A percentile compares a stretch with the other conserved stretches of the same genome.
Conservation (phyloP, 148 eudicot genomes). For the Fagopyrum homotropicum region DNA sequence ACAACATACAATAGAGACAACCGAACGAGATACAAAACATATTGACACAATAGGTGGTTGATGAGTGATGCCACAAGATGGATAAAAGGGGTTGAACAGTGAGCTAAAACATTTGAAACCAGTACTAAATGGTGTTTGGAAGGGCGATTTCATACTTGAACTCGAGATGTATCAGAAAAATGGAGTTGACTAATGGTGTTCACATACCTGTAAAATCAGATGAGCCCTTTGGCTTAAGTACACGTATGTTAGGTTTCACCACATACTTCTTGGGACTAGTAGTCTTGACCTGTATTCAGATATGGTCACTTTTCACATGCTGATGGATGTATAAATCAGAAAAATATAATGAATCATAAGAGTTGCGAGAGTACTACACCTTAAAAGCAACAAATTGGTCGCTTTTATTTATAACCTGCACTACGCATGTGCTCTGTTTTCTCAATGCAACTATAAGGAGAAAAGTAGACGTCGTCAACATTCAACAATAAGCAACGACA, state of each 20-base stretch:
- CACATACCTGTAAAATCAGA: background rate
- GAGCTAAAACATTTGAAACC: background rate
- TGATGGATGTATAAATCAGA: background rate
- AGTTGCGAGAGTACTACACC: conserved; percentile 21
- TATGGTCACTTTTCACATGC: background rate
- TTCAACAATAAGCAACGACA: background rate
- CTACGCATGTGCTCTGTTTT: conserved; percentile 58
- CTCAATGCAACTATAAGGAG: conserved; percentile 49
- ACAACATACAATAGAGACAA: no score
- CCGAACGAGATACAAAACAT: no score
- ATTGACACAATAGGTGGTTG: no score
- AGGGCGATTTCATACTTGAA: no score
- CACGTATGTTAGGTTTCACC: conserved; percentile 4
- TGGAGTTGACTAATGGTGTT: background rate
- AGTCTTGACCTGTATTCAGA: background rate
- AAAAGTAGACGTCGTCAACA: background rate
- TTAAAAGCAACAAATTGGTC: conserved; percentile 57
- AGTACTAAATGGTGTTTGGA: background rate
- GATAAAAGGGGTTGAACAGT: background rate
- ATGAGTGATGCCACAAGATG: background rate
- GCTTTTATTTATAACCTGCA: conserved; percentile 45
- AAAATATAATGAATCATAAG: no score
- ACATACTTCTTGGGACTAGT: conserved; percentile 3
- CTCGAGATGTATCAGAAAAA: no score
- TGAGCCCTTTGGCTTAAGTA: conserved; percentile 1